Conservation (phyloP, 805 yeast genomes). For the Barnettozyma sucrosica region DNA sequence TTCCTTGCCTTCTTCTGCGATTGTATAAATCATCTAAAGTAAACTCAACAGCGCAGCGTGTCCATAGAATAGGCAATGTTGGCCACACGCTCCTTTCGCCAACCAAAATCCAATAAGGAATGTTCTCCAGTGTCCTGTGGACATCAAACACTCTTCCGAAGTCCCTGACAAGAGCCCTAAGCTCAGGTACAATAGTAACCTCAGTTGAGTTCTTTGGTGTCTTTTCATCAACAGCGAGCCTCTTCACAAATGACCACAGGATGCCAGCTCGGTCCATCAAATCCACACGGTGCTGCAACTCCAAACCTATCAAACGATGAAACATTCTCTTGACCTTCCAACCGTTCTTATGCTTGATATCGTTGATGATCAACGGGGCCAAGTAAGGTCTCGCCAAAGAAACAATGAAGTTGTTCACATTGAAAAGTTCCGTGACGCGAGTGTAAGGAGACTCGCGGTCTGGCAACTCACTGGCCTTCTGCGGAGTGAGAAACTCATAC, state of each 20-base stretch:
- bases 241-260: constrained; percentile 59
- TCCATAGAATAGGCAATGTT: constrained; percentile 72
- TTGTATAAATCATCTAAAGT: constrained; percentile 70
- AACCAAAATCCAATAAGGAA: constrained; percentile 82
- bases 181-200: constrained; percentile 84
- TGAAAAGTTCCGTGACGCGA: constrained; percentile 83
- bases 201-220: constrained; percentile 77
- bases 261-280: constrained; percentile 75
- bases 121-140: constrained; percentile 75
- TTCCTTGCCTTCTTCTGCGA: constrained; percentile 26
- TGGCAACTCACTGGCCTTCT: constrained; percentile 38
- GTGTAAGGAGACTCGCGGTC: constrained; percentile 71
- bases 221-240: constrained; percentile 82
- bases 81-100: constrained; percentile 97
- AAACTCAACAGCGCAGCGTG: constrained; percentile 86
- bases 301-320: constrained; percentile 46
- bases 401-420: constrained; percentile 88
- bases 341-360: constrained; percentile 60
- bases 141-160: constrained; percentile 39
- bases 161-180: constrained; percentile 46
- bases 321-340: constrained; percentile 33
- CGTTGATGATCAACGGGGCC: constrained; percentile 83
- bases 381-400: constrained; percentile 90
- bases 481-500: constrained; percentile 35
- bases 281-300: constrained; percentile 77